phyloP scores from a whole-genome alignment of 2,329 filamentous ascomycete genomes.

The Cryphonectria naterciae region DNA sequence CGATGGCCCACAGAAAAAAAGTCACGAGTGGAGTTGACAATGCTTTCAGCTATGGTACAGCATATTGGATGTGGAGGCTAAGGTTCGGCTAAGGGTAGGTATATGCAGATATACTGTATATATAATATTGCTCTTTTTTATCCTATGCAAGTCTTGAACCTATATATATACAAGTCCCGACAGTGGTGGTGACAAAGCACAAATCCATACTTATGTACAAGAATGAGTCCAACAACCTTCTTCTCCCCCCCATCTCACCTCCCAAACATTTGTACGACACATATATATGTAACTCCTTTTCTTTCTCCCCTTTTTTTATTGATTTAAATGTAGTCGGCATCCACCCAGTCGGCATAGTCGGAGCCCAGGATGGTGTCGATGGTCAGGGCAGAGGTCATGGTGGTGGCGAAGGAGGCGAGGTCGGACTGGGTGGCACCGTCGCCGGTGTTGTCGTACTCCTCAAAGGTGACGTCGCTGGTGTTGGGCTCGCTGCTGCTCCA shows the following conservation, averaged over 20 bases:
- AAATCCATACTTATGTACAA: conserved; percentile 8
- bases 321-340: conserved; percentile 25
- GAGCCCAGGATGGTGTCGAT: conserved; percentile 37
- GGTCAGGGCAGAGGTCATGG: conserved; percentile 37
- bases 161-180: conserved; percentile 8
- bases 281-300: too few species aligned
- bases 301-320: neutral
- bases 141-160: neutral
- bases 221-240: neutral
- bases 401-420: conserved; percentile 51
- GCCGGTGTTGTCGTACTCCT: conserved; percentile 57
- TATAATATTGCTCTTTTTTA: too few species aligned
- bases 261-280: neutral
- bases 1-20: neutral
- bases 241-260: neutral
- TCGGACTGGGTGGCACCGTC: conserved; percentile 49
- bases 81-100: neutral
- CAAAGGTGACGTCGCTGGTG: conserved; percentile 58
- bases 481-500: conserved; percentile 47
- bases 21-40: neutral
- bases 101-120: neutral
- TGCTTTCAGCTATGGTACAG: neutral
- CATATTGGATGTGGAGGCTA: neutral
- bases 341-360: conserved; percentile 28
- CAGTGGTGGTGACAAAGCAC: conserved; percentile 2